Conservation (phyloP, 108 stramenopile genomes). For the Stephanodiscus triporus region DNA sequence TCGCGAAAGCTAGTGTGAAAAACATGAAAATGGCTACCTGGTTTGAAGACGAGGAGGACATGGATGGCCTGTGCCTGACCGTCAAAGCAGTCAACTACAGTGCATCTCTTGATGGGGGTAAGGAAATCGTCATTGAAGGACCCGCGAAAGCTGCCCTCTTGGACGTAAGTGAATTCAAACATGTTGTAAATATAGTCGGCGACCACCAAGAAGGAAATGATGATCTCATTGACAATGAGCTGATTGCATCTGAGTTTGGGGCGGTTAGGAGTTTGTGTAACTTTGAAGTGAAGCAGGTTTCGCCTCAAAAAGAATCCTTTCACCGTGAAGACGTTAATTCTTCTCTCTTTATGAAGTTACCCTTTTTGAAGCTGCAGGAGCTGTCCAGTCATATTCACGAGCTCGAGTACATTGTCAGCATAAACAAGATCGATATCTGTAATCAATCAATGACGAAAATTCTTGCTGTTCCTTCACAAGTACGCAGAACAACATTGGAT, state of each 20-base stretch:
- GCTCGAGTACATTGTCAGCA: slow-evolving; percentile 48
- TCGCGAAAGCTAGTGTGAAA: slow-evolving; percentile 29
- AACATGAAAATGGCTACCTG: slow-evolving; percentile 47
- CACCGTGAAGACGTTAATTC: not conserved
- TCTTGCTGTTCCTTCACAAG: slow-evolving; percentile 14
- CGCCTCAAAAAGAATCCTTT: slow-evolving; percentile 8
- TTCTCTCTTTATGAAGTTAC: slow-evolving; percentile 4
- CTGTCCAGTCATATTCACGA: slow-evolving; percentile 40
- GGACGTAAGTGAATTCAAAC: slow-evolving; percentile 40
- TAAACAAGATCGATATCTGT: slow-evolving; percentile 50
- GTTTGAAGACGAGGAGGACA: slow-evolving; percentile 40
- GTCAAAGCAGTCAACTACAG: slow-evolving; percentile 32
- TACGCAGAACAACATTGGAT: not conserved
- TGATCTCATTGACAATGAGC: slow-evolving; percentile 26
- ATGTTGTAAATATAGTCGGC: slow-evolving; percentile 17
- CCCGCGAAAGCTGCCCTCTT: slow-evolving; percentile 52
- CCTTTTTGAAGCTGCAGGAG: slow-evolving; percentile 41
- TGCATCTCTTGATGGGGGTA: slow-evolving; percentile 19
- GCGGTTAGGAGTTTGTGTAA: not conserved
- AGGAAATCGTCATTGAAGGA: slow-evolving; percentile 42
- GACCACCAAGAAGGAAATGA: slow-evolving; percentile 9
- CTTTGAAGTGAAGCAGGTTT: not conserved
- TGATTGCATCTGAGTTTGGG: slow-evolving; percentile 22
- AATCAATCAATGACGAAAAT: slow-evolving; percentile 50
- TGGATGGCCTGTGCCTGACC: slow-evolving; percentile 49